Evolutionary conservation across 2,329 filamentous ascomycete genomes (phyloP).

Genomic region (Aspergillus ruber): DNA sequence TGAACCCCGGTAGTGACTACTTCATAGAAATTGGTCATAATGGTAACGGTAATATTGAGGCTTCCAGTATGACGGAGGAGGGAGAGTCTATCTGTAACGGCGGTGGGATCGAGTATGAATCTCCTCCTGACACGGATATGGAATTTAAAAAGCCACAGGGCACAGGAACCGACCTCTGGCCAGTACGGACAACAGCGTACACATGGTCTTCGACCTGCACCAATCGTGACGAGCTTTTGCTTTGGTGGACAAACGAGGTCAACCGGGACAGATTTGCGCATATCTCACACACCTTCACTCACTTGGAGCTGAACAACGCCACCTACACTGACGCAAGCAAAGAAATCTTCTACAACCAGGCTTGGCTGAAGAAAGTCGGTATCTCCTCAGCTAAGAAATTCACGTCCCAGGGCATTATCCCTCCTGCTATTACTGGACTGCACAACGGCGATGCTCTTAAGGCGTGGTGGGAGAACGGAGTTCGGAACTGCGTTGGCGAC

Average conservation of each 20-base stretch:
- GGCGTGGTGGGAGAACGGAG: conserved; percentile 56
- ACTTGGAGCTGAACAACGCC: conserved; percentile 54
- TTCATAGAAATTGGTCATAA: conserved; percentile 52
- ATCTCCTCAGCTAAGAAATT: conserved; percentile 43
- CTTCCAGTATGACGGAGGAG: conserved; percentile 17
- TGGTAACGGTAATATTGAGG: conserved; percentile 48
- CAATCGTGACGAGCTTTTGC: conserved; percentile 44
- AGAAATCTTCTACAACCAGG: conserved; percentile 56
- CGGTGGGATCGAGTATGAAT: conserved; percentile 41
- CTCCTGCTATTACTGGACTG: conserved; percentile 57
- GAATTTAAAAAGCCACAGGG: conserved; percentile 48
- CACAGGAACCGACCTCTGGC: conserved; percentile 47
- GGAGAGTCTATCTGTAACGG: conserved; percentile 22
- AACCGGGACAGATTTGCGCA: conserved; percentile 52
- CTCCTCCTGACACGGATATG: conserved; percentile 41
- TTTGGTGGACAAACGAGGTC: conserved; percentile 47
- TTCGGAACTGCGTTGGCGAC: conserved; percentile 56
- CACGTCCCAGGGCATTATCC: conserved; percentile 52
- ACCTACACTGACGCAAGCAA: conserved; percentile 52
- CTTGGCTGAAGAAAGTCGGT: conserved; percentile 51
- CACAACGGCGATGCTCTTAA: conserved; percentile 58
- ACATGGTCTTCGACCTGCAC: conserved; percentile 47
- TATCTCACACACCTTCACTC: conserved; percentile 59
- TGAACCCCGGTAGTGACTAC: conserved; percentile 48
- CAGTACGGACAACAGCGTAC: conserved; percentile 39